These are phyloP conservation scores for Fistulinella prunicolor DNA, from an alignment of 768 basidiomycete species.

Conservation along the genomic window DNA sequence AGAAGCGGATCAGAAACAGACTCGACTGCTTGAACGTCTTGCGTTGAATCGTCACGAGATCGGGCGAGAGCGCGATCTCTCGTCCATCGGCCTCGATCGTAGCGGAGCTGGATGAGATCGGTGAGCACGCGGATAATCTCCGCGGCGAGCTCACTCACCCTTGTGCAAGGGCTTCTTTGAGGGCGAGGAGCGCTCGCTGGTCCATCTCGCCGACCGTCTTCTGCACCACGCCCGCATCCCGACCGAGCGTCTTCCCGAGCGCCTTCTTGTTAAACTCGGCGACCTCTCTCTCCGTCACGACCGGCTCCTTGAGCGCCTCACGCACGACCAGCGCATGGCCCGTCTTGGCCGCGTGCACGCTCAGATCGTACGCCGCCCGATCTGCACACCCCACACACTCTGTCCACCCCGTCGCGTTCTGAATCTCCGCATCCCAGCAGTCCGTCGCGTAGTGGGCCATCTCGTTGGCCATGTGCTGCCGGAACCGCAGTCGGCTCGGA, in stretches of 20 bases:
- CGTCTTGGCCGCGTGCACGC: slow-evolving; percentile 83
- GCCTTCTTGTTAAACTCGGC: slow-evolving; percentile 84
- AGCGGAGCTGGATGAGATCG: slow-evolving; percentile 41
- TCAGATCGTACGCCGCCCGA: slow-evolving; percentile 94
- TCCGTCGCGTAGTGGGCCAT: slow-evolving; percentile 99
- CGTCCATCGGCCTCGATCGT: slow-evolving; percentile 60
- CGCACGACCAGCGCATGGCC: slow-evolving; percentile 84
- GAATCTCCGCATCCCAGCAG: slow-evolving; percentile 99
- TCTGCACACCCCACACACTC: slow-evolving; percentile 99
- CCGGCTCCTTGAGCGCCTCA: slow-evolving; percentile 80
- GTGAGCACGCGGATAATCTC: slow-evolving; percentile 5
- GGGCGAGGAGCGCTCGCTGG: slow-evolving; percentile 57
- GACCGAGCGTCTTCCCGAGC: slow-evolving; percentile 86
- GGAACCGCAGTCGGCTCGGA: slow-evolving; percentile 78
- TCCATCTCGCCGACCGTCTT: slow-evolving; percentile 63
- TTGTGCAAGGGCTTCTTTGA: slow-evolving; percentile 70
- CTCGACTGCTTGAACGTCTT: slow-evolving; percentile 88
- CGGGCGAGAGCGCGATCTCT: slow-evolving; percentile 67
- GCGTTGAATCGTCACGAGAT: slow-evolving; percentile 72
- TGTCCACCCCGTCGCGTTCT: slow-evolving; percentile 85
- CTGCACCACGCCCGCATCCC: slow-evolving; percentile 67
- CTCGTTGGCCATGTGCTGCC: slow-evolving; percentile 98
- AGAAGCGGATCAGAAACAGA: slow-evolving; percentile 34
- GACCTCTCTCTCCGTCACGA: slow-evolving; percentile 75
- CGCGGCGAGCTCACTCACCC: slow-evolving; percentile 49